Evolutionary conservation across 495 filamentous ascomycete genomes (phyloP).

Genomic region (Penicillium ochrochloron): DNA sequence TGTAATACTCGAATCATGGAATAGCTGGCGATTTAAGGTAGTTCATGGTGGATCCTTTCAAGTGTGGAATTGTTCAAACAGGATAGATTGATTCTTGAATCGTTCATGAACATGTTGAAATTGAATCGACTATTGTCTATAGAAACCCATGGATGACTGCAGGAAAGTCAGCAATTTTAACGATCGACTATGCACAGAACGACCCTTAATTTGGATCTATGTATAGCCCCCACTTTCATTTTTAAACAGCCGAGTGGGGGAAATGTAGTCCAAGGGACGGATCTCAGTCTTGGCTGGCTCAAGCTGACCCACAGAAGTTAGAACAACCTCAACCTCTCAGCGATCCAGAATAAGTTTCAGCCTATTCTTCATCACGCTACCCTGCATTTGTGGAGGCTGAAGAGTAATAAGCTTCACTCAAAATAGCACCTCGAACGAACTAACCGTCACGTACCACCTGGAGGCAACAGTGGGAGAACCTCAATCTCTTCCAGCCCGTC

Average conservation of each 20-base stretch:
- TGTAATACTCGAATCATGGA: too few species aligned
- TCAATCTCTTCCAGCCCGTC: background rate
- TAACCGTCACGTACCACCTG: background rate
- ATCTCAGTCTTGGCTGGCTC: background rate
- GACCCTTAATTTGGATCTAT: background rate
- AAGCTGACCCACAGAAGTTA: background rate
- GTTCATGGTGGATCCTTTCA: background rate
- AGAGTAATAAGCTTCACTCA: background rate
- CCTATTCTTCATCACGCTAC: background rate
- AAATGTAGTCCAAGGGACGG: background rate
- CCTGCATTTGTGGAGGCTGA: background rate
- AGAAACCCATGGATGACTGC: too few species aligned
- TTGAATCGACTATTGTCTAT: too few species aligned
- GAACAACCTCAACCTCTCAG: conserved; percentile 7
- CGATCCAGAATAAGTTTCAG: conserved; percentile 3
- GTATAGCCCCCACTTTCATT: background rate
- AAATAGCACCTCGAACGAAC: background rate
- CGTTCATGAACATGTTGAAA: too few species aligned
- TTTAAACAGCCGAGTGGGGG: background rate
- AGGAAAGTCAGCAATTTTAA: too few species aligned
- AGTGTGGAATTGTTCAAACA: background rate
- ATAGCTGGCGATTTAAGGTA: too few species aligned
- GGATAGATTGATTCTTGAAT: too few species aligned
- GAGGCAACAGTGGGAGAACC: conserved; percentile 6
- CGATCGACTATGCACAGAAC: too few species aligned